A percentile compares a stretch with the other conserved stretches of the same genome.
Conservation (phyloP, 345 rosid species). For the Populus tremula region DNA sequence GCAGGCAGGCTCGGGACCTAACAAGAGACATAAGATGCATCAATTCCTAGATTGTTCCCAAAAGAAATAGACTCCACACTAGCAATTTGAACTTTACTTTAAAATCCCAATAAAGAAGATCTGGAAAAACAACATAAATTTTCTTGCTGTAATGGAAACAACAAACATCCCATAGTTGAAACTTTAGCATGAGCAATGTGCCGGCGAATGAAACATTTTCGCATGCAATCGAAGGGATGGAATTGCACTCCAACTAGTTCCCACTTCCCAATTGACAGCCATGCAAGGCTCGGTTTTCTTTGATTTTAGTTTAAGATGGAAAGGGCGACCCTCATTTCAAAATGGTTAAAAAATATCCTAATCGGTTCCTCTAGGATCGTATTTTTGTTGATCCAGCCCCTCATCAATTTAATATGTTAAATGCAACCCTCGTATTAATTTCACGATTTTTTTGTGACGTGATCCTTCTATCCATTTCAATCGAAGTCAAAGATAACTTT, state of each 20-base stretch:
- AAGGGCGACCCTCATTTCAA: no score
- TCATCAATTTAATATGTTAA: no score
- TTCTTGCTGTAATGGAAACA: neutral
- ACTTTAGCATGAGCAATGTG: neutral
- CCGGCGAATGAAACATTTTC: neutral
- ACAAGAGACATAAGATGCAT: slow-evolving; percentile 4
- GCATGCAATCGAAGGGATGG: neutral
- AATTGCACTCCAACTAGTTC: slow-evolving; percentile 9
- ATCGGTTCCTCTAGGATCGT: no score
- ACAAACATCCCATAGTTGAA: slow-evolving; percentile 1
- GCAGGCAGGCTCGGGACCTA: slow-evolving; percentile 1
- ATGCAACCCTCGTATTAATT: no score
- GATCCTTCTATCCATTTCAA: no score
- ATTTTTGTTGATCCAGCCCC: no score
- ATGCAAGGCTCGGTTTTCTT: no score
- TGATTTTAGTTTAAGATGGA: no score
- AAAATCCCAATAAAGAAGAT: slow-evolving; percentile 8
- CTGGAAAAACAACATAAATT: neutral
- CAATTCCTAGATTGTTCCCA: slow-evolving; percentile 11
- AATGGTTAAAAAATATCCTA: no score
- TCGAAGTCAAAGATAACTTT: no score
- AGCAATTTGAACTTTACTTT: neutral
- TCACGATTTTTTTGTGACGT: no score
- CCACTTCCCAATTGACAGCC: neutral
- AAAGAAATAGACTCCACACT: neutral